A percentile compares a stretch with the other conserved stretches of the same genome.
Evolutionary conservation across 805 yeast genomes (phyloP).

Genomic region (Komagataella kurtzmanii): DNA sequence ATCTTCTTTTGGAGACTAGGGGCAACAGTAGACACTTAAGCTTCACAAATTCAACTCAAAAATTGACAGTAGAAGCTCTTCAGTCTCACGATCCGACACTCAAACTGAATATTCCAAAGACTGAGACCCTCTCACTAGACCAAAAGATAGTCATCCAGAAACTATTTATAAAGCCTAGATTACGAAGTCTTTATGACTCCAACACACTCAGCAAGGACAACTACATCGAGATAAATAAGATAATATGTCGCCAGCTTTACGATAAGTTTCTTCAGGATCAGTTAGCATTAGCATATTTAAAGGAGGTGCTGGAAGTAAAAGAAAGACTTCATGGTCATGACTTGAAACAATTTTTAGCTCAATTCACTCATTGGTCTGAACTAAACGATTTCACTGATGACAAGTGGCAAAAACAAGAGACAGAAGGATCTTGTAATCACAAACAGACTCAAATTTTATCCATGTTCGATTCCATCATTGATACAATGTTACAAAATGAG

Average conservation of each 20-base stretch:
- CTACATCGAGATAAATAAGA: slow-evolving; percentile 50
- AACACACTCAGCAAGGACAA: slow-evolving; percentile 13
- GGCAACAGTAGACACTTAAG: neutral
- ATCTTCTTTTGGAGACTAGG: neutral
- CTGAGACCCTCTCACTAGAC: neutral
- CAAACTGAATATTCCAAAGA: neutral
- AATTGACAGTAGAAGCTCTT: neutral
- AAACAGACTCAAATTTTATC: neutral
- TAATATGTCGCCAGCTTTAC: slow-evolving; percentile 49
- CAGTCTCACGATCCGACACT: neutral
- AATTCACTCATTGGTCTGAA: neutral
- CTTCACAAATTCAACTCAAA: neutral
- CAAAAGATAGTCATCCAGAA: slow-evolving; percentile 47
- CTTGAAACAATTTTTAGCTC: slow-evolving; percentile 7
- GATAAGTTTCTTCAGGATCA: slow-evolving; percentile 8
- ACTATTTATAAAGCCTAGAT: slow-evolving; percentile 34
- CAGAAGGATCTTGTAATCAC: neutral
- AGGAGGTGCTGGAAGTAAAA: slow-evolving; percentile 13
- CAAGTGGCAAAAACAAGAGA: neutral
- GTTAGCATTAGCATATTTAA: slow-evolving; percentile 11
- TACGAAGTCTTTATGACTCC: slow-evolving; percentile 33
- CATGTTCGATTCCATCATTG: neutral
- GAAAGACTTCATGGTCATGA: slow-evolving; percentile 14
- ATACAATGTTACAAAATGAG: neutral
- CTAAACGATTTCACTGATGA: neutral